Base-by-base conservation (phyloP, 257 asterid species). In the Verbena officinalis region DNA sequence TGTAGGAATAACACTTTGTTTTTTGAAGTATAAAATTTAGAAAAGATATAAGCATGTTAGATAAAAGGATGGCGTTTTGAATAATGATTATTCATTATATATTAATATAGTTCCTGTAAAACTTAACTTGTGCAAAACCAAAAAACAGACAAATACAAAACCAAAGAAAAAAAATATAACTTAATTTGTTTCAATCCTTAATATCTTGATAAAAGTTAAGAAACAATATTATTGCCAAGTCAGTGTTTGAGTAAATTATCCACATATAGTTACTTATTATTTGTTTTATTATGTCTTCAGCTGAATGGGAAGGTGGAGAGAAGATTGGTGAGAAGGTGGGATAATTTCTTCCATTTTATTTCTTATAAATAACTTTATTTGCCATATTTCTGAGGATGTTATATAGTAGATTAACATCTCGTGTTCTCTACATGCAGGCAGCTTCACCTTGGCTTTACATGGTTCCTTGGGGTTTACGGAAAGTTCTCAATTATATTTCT, bases 391-490 rank as follows among this genome's bases (percentile, higher is more conserved):
- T 46, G 21, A 63, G 44, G 12, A 33, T 54, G 36, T 53, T 5
- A 20, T 42, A 49, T 44, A 62, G 55, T 22, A 12, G 55, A 17
- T 0, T 39, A 27, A 27, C 1, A 45, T 57, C n/a, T 59, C 58
- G 61, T 52, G 51, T 54, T 70, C 64, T 49, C 31, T 56, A 59
- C 49, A n/a, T 64, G 70, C 73, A 80, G 86, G 86, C 82, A 33
- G 89, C 82, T 20, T 44, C 51, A n/a, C 10, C 80, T 13, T 80
- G 89, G 86, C 84, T 83, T 45, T 77, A 77, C 65, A 45, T 75
- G 62, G 84, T 80, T 72, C 89, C 85, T 55, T 80, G 85, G 85
- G 89, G 89, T 55, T 68, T 83, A 43, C 9, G 72, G 76, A 77
- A 75, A 70, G 56, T 76, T 75, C 81, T 83, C 20, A 77, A 78